Evolutionary conservation across 2,329 filamentous ascomycete genomes (phyloP).

Genomic region (Neonectria coccinea): DNA sequence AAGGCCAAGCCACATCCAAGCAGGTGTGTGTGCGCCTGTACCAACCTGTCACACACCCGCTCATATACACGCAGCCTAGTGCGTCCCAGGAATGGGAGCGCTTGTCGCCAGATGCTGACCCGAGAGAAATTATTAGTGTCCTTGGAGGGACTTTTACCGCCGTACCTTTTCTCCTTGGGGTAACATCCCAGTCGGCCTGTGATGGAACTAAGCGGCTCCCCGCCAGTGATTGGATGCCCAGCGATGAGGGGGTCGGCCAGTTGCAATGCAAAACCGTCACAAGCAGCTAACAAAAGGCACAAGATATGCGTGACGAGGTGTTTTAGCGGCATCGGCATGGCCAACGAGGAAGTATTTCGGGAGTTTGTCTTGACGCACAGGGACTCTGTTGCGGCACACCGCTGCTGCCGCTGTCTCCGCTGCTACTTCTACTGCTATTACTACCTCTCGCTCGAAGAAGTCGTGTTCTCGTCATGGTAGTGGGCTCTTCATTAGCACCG

Average conservation of each 20-base stretch:
- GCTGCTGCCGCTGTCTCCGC: slow-evolving; percentile 35
- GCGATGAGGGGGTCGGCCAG: slow-evolving; percentile 30
- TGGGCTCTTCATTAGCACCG: slow-evolving; percentile 8
- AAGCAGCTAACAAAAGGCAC: slow-evolving; percentile 28
- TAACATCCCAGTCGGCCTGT: slow-evolving; percentile 34
- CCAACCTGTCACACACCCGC: slow-evolving; percentile 14
- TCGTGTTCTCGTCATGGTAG: not conserved
- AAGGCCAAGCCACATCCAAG: not conserved
- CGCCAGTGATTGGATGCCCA: slow-evolving; percentile 35
- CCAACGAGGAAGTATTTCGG: slow-evolving; percentile 30
- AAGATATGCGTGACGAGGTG: slow-evolving; percentile 33
- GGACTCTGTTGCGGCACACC: slow-evolving; percentile 37
- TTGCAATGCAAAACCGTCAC: slow-evolving; percentile 42
- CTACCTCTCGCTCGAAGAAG: slow-evolving; percentile 10
- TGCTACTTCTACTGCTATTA: not conserved
- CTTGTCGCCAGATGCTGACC: slow-evolving; percentile 35
- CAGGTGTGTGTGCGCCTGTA: slow-evolving; percentile 3
- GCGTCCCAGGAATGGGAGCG: slow-evolving; percentile 22
- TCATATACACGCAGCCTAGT: slow-evolving; percentile 18
- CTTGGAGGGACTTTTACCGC: slow-evolving; percentile 28
- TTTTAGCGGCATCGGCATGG: slow-evolving; percentile 35
- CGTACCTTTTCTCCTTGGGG: slow-evolving; percentile 31
- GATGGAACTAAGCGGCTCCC: slow-evolving; percentile 32
- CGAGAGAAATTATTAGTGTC: slow-evolving; percentile 23
- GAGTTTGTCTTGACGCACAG: slow-evolving; percentile 37